Evolutionary conservation across 2,329 filamentous ascomycete species (phyloP), one percentile per base, ranked within the genome.

Genomic region (Calycina herbarum): DNA sequence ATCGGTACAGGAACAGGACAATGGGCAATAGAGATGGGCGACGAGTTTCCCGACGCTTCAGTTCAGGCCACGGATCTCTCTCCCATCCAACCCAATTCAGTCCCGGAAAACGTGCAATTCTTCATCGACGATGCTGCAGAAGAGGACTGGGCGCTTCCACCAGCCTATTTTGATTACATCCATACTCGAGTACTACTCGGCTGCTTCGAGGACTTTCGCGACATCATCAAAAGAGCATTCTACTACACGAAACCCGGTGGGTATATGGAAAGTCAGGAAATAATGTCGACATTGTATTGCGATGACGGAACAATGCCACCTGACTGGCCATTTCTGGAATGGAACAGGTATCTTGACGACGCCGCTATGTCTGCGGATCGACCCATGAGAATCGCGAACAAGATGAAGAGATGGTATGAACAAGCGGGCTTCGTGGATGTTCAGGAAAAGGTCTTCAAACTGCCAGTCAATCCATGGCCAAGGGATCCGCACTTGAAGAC

Each of bases 71-170:
- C 85, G 8, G 89, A 91, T 71, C 80, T 91, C 5, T 90, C 87
- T 0, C 87, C 88, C 1, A 87, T 90, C 31, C 89, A 91, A 72
- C 87, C 88, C 2, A 78, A 79, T 4, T 80, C 84, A 59, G 88
- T 92, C 0, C 90, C 91, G 0, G 83, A 85, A 20, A 94, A 94
- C 68, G 88, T 93, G 15, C 85, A 87, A 68, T 94, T 94, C 70
- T 86, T 87, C 67, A 83, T 94, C 57, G 72, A 75, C 57, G 73
- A 75, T 66, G 72, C 70, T 8, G 65, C 59, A n/a, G 72, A 74
- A 51, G 67, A 71, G 80, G 78, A 78, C 45, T 81, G 78, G 79
- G 83, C 76, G 73, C 83, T 78, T 42, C 78, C 81, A 5, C 71
- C 78, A 0, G 70, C 78, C 57, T 78, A 80, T 63, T 86, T 87